Evolutionary conservation across 1,284 basidiomycete species (phyloP).

Genomic region (Leccinum angustisporum): DNA sequence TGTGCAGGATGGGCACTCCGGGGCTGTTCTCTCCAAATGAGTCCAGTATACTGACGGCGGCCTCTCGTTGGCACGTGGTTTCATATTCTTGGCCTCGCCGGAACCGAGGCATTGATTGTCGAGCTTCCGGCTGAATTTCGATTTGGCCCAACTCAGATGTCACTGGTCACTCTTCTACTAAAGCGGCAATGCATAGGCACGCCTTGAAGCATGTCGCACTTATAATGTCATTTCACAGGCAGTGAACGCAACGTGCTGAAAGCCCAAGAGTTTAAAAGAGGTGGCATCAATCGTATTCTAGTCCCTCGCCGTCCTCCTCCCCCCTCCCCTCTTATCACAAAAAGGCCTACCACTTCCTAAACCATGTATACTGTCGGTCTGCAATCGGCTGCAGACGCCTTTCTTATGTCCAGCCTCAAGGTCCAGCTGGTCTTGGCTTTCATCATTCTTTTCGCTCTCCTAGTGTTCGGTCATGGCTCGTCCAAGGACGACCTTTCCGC

Average conservation of each 20-base stretch:
- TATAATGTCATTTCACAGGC: conserved; percentile 28
- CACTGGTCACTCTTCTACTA: conserved; percentile 3
- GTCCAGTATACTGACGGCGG: conserved; percentile 11
- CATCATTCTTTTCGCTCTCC: conserved; percentile 51
- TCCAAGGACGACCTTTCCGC: conserved; percentile 43
- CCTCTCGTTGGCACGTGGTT: conserved; percentile 22
- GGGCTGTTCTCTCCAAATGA: conserved; percentile 13
- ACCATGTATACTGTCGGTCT: conserved; percentile 57
- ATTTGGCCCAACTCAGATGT: conserved; percentile 3
- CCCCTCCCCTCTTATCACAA: conserved; percentile 22
- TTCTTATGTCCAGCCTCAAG: conserved; percentile 55
- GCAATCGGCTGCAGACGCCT: conserved; percentile 54
- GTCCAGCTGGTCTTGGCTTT: conserved; percentile 55
- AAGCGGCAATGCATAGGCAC: conserved; percentile 23
- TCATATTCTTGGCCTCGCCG: conserved; percentile 8
- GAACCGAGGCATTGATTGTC: conserved; percentile 32
- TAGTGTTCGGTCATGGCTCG: conserved; percentile 41
- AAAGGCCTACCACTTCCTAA: conserved; percentile 16
- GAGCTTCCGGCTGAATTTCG: conserved; percentile 20
- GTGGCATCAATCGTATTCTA: conserved; percentile 18
- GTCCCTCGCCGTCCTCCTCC: conserved; percentile 23
- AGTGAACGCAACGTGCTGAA: conserved; percentile 22
- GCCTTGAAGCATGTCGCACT: conserved; percentile 26
- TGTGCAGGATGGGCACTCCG: conserved; percentile 10
- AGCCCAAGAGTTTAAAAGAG: conserved; percentile 27